Conservation (phyloP, 2,329 filamentous ascomycete species). For the Trichoderma arundinaceum region DNA sequence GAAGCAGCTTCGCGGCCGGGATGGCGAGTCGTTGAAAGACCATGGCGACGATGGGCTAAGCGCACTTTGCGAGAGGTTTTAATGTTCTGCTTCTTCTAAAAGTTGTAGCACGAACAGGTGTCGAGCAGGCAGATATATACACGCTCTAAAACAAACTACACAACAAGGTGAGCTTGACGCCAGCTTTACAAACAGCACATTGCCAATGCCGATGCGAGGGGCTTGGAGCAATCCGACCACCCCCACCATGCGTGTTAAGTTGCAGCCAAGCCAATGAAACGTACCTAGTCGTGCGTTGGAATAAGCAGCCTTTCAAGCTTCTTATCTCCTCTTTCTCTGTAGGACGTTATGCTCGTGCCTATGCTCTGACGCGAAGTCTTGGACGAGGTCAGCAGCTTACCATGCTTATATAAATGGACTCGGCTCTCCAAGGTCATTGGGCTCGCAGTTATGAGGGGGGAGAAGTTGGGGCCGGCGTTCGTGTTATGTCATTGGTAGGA, state of each 20-base stretch:
- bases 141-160: background rate
- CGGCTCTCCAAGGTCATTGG: no score
- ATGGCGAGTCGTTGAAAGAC: conserved; percentile 37
- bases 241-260: conserved; percentile 6
- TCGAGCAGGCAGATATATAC: background rate
- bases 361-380: no score
- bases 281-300: background rate
- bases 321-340: no score
- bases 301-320: background rate
- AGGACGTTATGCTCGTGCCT: no score
- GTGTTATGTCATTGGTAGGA: no score
- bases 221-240: conserved; percentile 2
- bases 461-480: no score
- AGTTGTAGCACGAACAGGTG: no score
- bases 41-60: conserved; percentile 30
- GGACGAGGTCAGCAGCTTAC: no score
- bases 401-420: no score
- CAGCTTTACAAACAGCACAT: background rate
- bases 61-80: background rate
- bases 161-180: background rate
- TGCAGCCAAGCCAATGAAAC: background rate
- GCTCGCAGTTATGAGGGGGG: no score
- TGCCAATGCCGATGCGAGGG: background rate
- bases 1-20: conserved; percentile 48
- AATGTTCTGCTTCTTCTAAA: no score